Conservation (phyloP, 305 asterid genomes). For the Fraxinus nigra region DNA sequence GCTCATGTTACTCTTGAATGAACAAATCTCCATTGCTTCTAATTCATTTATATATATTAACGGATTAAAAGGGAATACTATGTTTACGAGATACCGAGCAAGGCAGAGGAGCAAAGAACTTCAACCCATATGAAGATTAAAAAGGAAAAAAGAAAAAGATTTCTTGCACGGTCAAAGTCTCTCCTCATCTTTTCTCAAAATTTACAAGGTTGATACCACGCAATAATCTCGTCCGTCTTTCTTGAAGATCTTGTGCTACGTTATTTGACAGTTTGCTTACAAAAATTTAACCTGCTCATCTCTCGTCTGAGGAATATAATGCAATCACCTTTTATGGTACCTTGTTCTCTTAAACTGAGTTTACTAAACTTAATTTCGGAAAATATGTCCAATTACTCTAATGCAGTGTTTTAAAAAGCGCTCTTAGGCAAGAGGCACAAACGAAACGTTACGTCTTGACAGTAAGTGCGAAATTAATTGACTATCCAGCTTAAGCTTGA, state of each 20-base stretch:
- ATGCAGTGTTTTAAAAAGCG: no score
- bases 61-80: not conserved
- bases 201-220: not conserved
- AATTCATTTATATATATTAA: not conserved
- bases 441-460: no score
- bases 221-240: not conserved
- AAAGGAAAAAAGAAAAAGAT: not conserved
- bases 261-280: no score
- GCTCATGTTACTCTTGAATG: not conserved
- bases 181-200: not conserved
- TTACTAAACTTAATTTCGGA: not conserved
- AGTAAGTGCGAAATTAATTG: no score
- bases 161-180: no score
- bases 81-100: not conserved
- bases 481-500: no score
- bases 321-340: not conserved
- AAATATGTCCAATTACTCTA: not conserved
- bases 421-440: no score
- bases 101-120: not conserved
- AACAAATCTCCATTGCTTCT: not conserved
- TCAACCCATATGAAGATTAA: not conserved
- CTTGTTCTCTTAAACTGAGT: not conserved
- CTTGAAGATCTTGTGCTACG: not conserved
- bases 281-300: not conserved
- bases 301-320: not conserved